These are phyloP conservation scores for Agrostemma githago DNA, from an alignment of 148 eudicot genomes.

Conservation along the genomic window DNA sequence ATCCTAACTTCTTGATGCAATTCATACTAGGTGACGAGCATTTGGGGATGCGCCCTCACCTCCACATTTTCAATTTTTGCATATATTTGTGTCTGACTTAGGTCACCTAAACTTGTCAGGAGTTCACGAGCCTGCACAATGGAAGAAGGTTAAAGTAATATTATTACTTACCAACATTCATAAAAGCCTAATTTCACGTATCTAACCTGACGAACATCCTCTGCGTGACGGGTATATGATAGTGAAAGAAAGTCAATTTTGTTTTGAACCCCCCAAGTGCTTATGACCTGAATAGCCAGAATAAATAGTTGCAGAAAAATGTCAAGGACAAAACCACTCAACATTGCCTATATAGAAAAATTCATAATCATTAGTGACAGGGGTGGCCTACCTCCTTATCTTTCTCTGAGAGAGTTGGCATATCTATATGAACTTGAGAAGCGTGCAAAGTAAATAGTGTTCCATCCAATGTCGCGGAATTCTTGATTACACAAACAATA, in stretches of 20 bases:
- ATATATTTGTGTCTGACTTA: slow-evolving; percentile 79
- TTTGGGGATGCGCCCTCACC: slow-evolving; percentile 32
- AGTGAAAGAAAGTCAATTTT: slow-evolving; percentile 88
- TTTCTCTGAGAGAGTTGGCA: slow-evolving; percentile 78
- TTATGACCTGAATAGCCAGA: slow-evolving; percentile 47
- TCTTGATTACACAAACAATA: slow-evolving; percentile 73
- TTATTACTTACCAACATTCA: neutral
- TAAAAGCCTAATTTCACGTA: neutral
- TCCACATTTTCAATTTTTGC: slow-evolving; percentile 92
- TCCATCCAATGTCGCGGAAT: slow-evolving; percentile 80
- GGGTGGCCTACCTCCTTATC: slow-evolving; percentile 64
- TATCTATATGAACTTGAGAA: slow-evolving; percentile 76
- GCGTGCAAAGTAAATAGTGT: slow-evolving; percentile 76
- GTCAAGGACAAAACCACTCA: neutral
- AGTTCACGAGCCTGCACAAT: slow-evolving; percentile 62
- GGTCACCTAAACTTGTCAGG: slow-evolving; percentile 66
- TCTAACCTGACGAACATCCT: slow-evolving; percentile 89
- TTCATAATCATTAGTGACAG: no score
- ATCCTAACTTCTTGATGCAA: neutral
- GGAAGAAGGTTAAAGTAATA: no score
- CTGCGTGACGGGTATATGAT: slow-evolving; percentile 85
- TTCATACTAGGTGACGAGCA: no score
- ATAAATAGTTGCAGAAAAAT: neutral
- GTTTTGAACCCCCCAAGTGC: slow-evolving; percentile 83
- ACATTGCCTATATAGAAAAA: neutral